Conservation (phyloP, 1,284 basidiomycete genomes). For the Tylopilus microsporus region DNA sequence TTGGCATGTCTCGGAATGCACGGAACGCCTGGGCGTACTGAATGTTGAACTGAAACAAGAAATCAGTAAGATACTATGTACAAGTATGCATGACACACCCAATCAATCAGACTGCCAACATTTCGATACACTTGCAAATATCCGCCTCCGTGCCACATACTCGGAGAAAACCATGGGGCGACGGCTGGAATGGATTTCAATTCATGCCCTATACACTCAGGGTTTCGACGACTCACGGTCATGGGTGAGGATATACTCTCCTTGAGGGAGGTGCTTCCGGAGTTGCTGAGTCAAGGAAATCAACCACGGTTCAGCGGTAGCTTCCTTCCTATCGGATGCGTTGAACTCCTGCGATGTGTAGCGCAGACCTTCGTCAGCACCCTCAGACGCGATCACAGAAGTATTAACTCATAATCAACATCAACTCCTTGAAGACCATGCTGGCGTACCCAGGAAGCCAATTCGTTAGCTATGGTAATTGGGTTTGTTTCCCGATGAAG, state of each 20-base stretch:
- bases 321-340: no score
- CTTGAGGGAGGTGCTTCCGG: no score
- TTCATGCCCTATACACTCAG: no score
- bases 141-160: background rate
- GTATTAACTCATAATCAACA: conserved; percentile 2
- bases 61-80: background rate
- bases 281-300: no score
- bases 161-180: conserved; percentile 2
- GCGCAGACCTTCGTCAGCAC: no score
- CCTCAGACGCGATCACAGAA: background rate
- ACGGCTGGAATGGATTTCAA: no score
- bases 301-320: no score
- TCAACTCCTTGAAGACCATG: conserved; percentile 1
- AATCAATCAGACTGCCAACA: conserved; percentile 1
- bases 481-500: background rate
- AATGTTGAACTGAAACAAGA: no score
- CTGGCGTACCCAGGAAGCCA: background rate
- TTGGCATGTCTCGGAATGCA: background rate
- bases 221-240: no score
- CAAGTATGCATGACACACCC: background rate
- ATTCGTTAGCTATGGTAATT: background rate
- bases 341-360: no score
- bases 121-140: background rate
- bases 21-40: no score
- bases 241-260: no score